These are phyloP conservation scores for Plasmodium sp. DNA, from an alignment of 169 alveolate species.

Conservation along the genomic window DNA sequence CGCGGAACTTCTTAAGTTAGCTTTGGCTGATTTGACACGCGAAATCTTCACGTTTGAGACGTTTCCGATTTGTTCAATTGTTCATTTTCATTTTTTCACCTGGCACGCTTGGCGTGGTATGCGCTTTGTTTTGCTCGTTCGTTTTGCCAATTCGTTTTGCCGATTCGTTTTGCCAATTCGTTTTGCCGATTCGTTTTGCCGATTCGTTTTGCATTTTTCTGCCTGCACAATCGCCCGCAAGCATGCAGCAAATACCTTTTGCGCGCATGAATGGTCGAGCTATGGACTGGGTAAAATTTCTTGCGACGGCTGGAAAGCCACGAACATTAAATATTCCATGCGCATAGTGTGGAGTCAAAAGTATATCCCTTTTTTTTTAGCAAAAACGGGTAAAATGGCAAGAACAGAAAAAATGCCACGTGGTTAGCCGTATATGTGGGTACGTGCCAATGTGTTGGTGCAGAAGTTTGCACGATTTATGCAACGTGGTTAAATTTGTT, in stretches of 20 bases:
- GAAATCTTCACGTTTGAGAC: background rate
- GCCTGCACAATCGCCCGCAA: background rate
- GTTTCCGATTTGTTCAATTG: background rate
- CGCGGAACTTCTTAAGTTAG: background rate
- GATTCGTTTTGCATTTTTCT: background rate
- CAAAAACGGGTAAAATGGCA: background rate
- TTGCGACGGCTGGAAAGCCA: background rate
- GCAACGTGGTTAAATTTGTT: background rate
- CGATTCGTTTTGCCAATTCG: background rate
- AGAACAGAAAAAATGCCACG: background rate
- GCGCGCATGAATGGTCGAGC: background rate
- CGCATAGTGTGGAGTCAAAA: background rate
- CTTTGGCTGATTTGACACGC: background rate
- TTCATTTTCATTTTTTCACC: background rate
- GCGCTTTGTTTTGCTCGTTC: background rate
- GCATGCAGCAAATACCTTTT: background rate
- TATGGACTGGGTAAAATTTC: background rate
- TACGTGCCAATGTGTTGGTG: background rate
- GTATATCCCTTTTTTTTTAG: background rate
- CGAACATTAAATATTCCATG: background rate
- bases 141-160: background rate
- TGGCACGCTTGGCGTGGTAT: background rate
- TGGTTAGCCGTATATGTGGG: background rate
- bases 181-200: background rate
- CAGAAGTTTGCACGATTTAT: background rate